Base-by-base conservation (phyloP, 2,329 filamentous ascomycete genomes). In the Westerdykella aurantiaca region DNA sequence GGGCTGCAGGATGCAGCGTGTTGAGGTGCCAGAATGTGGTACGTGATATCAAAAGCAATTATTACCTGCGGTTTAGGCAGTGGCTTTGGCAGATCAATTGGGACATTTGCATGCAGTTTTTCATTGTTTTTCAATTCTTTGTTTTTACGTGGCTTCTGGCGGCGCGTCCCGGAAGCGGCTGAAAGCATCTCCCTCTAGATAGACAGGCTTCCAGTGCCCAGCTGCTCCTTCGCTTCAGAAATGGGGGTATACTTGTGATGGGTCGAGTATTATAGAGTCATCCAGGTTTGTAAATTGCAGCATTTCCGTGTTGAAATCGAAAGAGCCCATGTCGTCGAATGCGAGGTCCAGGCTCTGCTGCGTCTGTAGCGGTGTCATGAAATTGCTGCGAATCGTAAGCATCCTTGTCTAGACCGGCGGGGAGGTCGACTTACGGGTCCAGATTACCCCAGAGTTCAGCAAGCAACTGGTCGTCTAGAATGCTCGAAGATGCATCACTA, bases 271-370 rank as follows among this genome's bases (percentile, higher is more conserved):
- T 34, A 61, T 58, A 12, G 56, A 58, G 5, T 64, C 61, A 37
- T 63, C 56, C 18, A 61, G 38, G 35, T 55, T 55, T 4, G 61
- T 63, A 31, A 64, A 59, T 10, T 61, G 57, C 34, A 63, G 21
- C 1, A 62, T 51, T 38, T 63, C 56, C 0, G 56, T 51, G 14
- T 61, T 61, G n/a, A 61, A 45, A 29, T 66, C 60, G 22, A 63
- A 61, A 11, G 57, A 54, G 31, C 52, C 57, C 1, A 52, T 44
- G 31, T 67, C 63, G 33, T 66, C 63, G 25, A 64, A 63, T 0
- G 54, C 59, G 2, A 66, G 38, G 42, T 61, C 58, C 4, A 66
- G 48, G 37, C 54, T 63, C 40, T 66, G 60, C 41, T 65, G 61
- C 5, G 52, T 57, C 31, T 66, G 63, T 5, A 67, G 46, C 3